A percentile compares a stretch with the other conserved stretches of the same genome.
These are phyloP conservation scores for Alternaria burnsii DNA, from an alignment of 2,329 filamentous ascomycete species.

Conservation along the genomic window DNA sequence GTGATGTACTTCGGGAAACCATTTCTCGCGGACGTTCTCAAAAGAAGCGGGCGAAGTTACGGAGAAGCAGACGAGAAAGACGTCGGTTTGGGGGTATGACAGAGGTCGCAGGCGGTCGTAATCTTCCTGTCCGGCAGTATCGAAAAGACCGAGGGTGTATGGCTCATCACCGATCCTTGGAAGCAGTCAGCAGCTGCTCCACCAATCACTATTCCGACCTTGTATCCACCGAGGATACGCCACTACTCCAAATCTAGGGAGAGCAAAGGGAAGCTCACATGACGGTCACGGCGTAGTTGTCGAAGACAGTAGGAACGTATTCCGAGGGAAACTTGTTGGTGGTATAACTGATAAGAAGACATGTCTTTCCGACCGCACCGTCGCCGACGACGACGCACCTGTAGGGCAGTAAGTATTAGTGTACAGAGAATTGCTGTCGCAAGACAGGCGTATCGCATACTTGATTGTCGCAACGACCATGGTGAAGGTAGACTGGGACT, in stretches of 20 bases:
- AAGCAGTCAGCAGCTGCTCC: constrained; percentile 36
- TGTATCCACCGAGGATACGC: neutral
- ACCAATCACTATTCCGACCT: neutral
- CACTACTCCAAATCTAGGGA: neutral
- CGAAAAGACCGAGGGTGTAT: constrained; percentile 95
- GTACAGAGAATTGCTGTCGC: neutral
- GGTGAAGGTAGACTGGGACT: constrained; percentile 20
- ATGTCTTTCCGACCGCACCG: constrained; percentile 99
- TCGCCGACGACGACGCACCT: constrained; percentile 99
- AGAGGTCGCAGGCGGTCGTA: constrained; percentile 96
- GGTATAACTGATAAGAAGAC: constrained; percentile 98
- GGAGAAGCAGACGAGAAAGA: constrained; percentile 98
- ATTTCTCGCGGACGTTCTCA: constrained; percentile 98
- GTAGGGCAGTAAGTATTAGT: constrained; percentile 23
- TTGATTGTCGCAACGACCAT: constrained; percentile 56
- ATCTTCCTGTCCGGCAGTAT: constrained; percentile 99
- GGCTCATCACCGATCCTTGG: constrained; percentile 97
- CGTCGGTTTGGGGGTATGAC: constrained; percentile 97
- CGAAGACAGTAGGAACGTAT: constrained; percentile 99
- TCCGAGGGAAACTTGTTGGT: constrained; percentile 99
- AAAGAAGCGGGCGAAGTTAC: constrained; percentile 97
- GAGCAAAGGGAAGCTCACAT: constrained; percentile 73
- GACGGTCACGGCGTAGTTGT: constrained; percentile 99
- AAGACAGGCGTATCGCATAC: constrained; percentile 35
- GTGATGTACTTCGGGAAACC: constrained; percentile 98